Percentiles rank a stretch among this genome's conserved stretches.
phyloP scores from a whole-genome alignment of 2,329 filamentous ascomycete genomes.

The Nemania abortiva region DNA sequence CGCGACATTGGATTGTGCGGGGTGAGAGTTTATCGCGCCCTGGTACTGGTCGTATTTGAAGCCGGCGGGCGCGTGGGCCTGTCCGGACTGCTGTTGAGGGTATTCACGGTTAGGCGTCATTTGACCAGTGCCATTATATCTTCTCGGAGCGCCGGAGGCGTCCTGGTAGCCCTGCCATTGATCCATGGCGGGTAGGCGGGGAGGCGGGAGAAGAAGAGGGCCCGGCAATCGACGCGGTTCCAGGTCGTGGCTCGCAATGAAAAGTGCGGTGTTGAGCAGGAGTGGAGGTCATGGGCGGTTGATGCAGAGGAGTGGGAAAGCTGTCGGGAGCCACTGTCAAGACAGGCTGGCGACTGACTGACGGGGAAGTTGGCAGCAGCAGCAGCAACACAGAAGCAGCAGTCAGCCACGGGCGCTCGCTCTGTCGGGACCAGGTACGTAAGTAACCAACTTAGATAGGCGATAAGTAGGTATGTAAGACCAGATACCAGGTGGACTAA shows the following conservation, averaged over 20 bases:
- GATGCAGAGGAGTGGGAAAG: conserved; percentile 37
- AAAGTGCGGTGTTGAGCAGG: conserved; percentile 32
- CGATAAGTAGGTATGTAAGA: conserved; percentile 9
- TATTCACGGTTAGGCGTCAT: conserved; percentile 52
- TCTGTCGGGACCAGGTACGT: conserved; percentile 34
- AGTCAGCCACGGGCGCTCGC: conserved; percentile 40
- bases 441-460: conserved; percentile 15
- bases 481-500: neutral
- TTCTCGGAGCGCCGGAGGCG: conserved; percentile 70
- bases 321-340: conserved; percentile 30
- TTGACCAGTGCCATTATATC: conserved; percentile 61
- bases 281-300: conserved; percentile 38
- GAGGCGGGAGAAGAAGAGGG: conserved; percentile 22
- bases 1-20: conserved; percentile 55
- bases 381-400: conserved; percentile 10
- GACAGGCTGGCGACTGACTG: neutral
- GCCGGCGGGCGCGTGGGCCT: conserved; percentile 63
- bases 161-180: conserved; percentile 78
- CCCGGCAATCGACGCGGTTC: conserved; percentile 25
- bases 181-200: conserved; percentile 60
- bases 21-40: conserved; percentile 56
- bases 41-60: conserved; percentile 79
- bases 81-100: conserved; percentile 47
- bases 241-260: conserved; percentile 29
- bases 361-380: conserved; percentile 28